phyloP scores from a whole-genome alignment of 1,284 basidiomycete genomes.

The Caloboletus firmus region DNA sequence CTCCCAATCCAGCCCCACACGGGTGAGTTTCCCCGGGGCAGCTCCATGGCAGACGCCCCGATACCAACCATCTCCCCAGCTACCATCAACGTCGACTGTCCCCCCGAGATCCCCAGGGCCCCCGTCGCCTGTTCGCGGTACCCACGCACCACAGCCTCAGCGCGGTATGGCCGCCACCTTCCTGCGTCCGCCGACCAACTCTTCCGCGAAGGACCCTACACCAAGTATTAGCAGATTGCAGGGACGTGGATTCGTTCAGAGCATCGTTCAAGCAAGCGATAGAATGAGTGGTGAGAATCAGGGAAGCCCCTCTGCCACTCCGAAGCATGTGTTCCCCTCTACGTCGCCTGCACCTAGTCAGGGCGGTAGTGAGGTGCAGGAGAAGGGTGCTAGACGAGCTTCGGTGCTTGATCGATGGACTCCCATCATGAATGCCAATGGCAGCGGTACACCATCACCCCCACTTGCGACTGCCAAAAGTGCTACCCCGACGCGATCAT shows the following conservation, averaged over 20 bases:
- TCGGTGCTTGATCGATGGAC: conserved; percentile 74
- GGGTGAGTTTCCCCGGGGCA: conserved; percentile 15
- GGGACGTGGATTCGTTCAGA: conserved; percentile 80
- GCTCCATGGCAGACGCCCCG: conserved; percentile 31
- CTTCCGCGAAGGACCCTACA: conserved; percentile 63
- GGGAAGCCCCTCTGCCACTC: conserved; percentile 19
- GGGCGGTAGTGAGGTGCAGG: conserved; percentile 29
- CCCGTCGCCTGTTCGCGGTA: conserved; percentile 51
- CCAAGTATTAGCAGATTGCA: conserved; percentile 79
- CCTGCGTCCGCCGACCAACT: conserved; percentile 44
- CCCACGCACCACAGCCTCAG: conserved; percentile 48
- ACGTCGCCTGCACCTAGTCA: conserved; percentile 38
- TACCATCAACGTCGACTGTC: conserved; percentile 24
- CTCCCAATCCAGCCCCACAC: conserved; percentile 18
- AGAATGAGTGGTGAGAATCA: conserved; percentile 44
- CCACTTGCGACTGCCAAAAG: conserved; percentile 41
- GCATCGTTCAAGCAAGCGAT: conserved; percentile 67
- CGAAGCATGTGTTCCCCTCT: conserved; percentile 28
- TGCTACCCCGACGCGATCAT: conserved; percentile 22
- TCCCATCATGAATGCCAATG: conserved; percentile 27
- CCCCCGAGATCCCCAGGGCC: conserved; percentile 34
- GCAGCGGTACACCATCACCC: conserved; percentile 32
- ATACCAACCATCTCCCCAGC: conserved; percentile 23
- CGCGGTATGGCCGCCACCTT: conserved; percentile 59
- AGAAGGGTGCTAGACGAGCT: conserved; percentile 41